Evolutionary conservation across 768 basidiomycete species (phyloP).

Genomic region (Lactifluus rugatus): DNA sequence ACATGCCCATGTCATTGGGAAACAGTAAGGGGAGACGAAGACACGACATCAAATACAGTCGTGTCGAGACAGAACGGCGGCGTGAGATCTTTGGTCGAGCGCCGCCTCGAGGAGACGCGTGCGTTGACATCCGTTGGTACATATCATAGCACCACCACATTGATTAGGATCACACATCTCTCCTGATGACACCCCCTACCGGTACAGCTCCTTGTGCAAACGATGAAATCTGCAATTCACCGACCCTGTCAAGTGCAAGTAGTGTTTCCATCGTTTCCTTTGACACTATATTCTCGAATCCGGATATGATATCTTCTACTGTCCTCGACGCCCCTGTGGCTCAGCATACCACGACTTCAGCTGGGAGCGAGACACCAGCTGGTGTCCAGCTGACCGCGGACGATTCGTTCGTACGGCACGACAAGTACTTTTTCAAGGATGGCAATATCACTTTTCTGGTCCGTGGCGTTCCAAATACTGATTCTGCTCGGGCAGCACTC

Average conservation of each 20-base stretch:
- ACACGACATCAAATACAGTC: too few relatives aligned
- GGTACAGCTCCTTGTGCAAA: background rate
- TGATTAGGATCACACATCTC: background rate
- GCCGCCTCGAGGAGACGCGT: background rate
- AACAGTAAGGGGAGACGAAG: too few relatives aligned
- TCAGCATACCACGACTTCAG: background rate
- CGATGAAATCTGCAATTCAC: background rate
- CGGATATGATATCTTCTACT: background rate
- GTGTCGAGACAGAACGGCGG: too few relatives aligned
- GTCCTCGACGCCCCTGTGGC: background rate
- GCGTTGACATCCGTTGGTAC: background rate
- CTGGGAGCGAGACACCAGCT: background rate
- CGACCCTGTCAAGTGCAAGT: background rate
- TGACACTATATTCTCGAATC: constrained; percentile 1
- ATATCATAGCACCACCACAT: background rate
- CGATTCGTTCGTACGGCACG: constrained; percentile 1
- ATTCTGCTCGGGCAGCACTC: too few relatives aligned
- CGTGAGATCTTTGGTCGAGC: background rate
- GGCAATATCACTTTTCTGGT: constrained; percentile 17
- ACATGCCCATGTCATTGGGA: too few relatives aligned
- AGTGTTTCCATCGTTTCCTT: background rate
- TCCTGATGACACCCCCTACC: background rate
- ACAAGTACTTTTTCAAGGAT: constrained; percentile 12
- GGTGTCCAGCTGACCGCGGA: background rate
- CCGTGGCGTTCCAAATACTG: background rate